phyloP scores from a whole-genome alignment of 345 rosid genomes.

The Combretum micranthum region DNA sequence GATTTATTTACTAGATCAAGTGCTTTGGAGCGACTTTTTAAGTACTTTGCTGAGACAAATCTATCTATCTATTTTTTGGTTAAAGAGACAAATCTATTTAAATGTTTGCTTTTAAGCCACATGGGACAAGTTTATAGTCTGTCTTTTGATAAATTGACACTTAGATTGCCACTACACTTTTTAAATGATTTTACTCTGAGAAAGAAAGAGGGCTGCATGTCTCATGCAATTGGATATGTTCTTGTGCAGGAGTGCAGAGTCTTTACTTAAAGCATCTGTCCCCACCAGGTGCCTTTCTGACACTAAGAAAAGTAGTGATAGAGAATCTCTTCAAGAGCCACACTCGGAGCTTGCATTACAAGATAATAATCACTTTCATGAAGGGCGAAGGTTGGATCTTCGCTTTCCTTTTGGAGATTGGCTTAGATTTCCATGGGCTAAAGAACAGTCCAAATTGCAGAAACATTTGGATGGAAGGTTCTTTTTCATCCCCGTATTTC shows the following conservation, averaged over 20 bases:
- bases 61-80: too few species aligned
- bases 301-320: conserved; percentile 20
- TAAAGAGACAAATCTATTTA: too few species aligned
- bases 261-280: conserved; percentile 57
- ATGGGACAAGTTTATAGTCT: too few species aligned
- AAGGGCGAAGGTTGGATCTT: conserved; percentile 30
- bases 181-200: not conserved
- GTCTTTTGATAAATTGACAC: too few species aligned
- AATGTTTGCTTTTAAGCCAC: too few species aligned
- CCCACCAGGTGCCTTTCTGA: conserved; percentile 26
- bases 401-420: conserved; percentile 60
- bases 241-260: conserved; percentile 60
- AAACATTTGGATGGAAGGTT: conserved; percentile 15
- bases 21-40: too few species aligned
- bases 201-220: not conserved
- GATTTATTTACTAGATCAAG: too few species aligned
- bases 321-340: conserved; percentile 6
- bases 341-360: conserved; percentile 29
- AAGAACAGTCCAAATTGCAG: conserved; percentile 25
- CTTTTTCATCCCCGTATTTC: conserved; percentile 2
- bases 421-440: conserved; percentile 43
- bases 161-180: too few species aligned
- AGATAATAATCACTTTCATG: conserved; percentile 19
- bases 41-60: too few species aligned
- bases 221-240: not conserved